phyloP scores from a whole-genome alignment of 1,139 yeast genomes.

The Sugiyamaella pinicola region DNA sequence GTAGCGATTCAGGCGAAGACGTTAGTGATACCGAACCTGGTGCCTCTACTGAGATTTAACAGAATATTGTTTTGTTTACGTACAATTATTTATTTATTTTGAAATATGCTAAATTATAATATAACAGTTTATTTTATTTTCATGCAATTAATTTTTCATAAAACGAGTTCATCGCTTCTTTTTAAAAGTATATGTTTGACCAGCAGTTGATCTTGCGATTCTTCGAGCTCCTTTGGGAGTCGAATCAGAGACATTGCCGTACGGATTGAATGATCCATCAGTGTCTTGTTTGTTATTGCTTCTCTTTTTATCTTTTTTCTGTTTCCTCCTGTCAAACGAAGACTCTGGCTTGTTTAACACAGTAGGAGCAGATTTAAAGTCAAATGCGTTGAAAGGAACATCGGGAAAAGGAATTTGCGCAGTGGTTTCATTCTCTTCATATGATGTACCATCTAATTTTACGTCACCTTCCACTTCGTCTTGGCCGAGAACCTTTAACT shows the following conservation, averaged over 20 bases:
- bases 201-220: conserved; percentile 28
- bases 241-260: conserved; percentile 27
- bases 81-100: conserved; percentile 13
- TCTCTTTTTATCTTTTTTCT: conserved; percentile 19
- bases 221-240: conserved; percentile 31
- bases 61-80: background rate
- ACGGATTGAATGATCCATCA: conserved; percentile 30
- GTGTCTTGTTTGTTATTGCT: background rate
- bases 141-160: background rate
- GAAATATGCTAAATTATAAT: conserved; percentile 3
- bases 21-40: conserved; percentile 29
- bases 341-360: conserved; percentile 24
- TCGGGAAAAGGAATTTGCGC: conserved; percentile 5
- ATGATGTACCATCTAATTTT: conserved; percentile 9
- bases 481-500: conserved; percentile 24
- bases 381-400: conserved; percentile 32
- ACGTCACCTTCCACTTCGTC: conserved; percentile 19
- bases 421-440: conserved; percentile 3
- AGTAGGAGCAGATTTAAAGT: conserved; percentile 30
- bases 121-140: conserved; percentile 1
- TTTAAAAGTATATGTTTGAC: conserved; percentile 32
- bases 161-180: conserved; percentile 15
- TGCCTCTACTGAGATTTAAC: background rate
- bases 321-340: conserved; percentile 17
- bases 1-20: conserved; percentile 34